Base-by-base conservation (phyloP, 257 asterid genomes). In the Catharanthus roseus region DNA sequence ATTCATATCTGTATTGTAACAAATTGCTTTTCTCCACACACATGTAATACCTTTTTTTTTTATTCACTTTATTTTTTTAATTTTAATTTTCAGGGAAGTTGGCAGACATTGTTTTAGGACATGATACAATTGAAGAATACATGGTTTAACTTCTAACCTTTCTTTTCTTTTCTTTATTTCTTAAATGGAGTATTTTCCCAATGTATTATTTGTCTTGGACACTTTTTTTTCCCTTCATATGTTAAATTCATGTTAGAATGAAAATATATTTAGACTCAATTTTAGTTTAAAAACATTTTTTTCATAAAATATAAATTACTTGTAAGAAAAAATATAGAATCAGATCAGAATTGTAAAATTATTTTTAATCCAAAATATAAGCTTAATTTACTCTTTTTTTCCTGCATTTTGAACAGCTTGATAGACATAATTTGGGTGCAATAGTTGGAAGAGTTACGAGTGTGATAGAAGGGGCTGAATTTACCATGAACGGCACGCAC, bases 371-470 rank as follows among this genome's bases (percentile, higher is more conserved):
- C 42, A 38, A 38, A 3, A n/a, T n/a, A n/a, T n/a, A n/a, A n/a
- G n/a, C n/a, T n/a, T n/a, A n/a, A n/a, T n/a, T n/a, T 42, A 42
- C 47, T 42, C 47, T 42, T 38, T 38, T 38, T n/a, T 38, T 38
- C 42, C 42, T 3, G 42, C 3, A 38, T 7, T 26, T 26, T 53
- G 23, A 24, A 67, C 77, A 79, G 80, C 49, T 50, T 44, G 74
- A 79, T 61, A 66, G 50, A 39, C 61, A 51, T 67, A 61, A 73
- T 26, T 69, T 80, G 5, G 81, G 81, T 68, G 76, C 78, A 26
- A 64, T 80, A 51, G 77, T 80, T 19, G 84, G 84, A 45, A 74
- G 84, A 44, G 77, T 75, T 47, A 76, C 80, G 1, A 76, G 68
- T 26, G 64, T 74, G 47, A 79, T 79, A 65, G 56, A 61, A 16